These are phyloP conservation scores for Malassezia arunalokei DNA, from an alignment of 1,284 basidiomycete genomes.

Conservation along the genomic window DNA sequence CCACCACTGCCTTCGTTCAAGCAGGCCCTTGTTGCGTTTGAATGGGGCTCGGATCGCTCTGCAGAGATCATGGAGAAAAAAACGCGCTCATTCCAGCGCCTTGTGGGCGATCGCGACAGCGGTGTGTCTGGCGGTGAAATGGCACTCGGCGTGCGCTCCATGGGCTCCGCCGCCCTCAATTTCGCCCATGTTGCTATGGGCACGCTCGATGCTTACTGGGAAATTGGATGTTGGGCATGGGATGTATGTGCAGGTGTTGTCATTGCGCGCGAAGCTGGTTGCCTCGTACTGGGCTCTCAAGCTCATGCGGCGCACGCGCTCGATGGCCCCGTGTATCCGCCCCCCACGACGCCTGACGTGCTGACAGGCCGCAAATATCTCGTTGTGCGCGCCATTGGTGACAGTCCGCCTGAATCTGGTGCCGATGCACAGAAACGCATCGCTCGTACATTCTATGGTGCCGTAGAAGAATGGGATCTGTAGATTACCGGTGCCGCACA, in stretches of 20 bases:
- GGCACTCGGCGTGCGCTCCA: slow-evolving; percentile 51
- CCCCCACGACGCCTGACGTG: slow-evolving; percentile 55
- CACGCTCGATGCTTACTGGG: slow-evolving; percentile 39
- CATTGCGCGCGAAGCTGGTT: slow-evolving; percentile 69
- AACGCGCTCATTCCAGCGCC: slow-evolving; percentile 58
- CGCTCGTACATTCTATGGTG: slow-evolving; percentile 69
- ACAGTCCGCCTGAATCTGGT: slow-evolving; percentile 54
- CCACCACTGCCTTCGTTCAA: slow-evolving; percentile 62
- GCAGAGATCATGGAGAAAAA: slow-evolving; percentile 53
- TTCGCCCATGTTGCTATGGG: slow-evolving; percentile 36
- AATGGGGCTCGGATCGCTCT: slow-evolving; percentile 79
- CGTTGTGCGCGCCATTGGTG: slow-evolving; percentile 53
- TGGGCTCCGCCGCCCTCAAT: slow-evolving; percentile 40
- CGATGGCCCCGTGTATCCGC: slow-evolving; percentile 47
- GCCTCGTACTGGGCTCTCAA: slow-evolving; percentile 22
- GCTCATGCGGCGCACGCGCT: slow-evolving; percentile 22
- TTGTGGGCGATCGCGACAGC: slow-evolving; percentile 61
- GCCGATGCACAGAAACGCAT: slow-evolving; percentile 64
- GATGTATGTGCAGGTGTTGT: slow-evolving; percentile 65
- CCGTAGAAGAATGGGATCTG: slow-evolving; percentile 59
- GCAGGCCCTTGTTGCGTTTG: slow-evolving; percentile 71
- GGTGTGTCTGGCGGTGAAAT: slow-evolving; percentile 62
- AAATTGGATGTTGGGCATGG: slow-evolving; percentile 46
- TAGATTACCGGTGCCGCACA: slow-evolving; percentile 18
- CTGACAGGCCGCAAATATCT: slow-evolving; percentile 76